A percentile compares a stretch with the other conserved stretches of the same genome.
Evolutionary conservation across 2,329 filamentous ascomycete genomes (phyloP).

Genomic region (Xylariaceae sp.): DNA sequence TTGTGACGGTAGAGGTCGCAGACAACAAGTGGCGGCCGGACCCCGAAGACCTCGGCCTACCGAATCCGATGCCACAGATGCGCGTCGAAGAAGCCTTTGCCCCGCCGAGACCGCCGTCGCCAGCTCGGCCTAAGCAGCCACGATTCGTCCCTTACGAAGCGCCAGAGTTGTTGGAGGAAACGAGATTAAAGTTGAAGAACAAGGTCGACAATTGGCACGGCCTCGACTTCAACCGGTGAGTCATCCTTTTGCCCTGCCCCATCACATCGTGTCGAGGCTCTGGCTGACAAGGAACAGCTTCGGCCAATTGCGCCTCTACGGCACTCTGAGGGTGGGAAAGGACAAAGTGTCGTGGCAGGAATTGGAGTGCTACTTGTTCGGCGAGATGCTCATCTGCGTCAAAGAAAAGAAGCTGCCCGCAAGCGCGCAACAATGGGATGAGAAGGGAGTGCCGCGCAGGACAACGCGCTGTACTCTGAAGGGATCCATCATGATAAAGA

Average conservation of each 20-base stretch:
- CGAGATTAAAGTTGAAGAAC: constrained; percentile 75
- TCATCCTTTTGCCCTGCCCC: constrained; percentile 5
- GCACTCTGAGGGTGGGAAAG: constrained; percentile 88
- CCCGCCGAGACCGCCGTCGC: constrained; percentile 53
- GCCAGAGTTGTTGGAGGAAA: constrained; percentile 70
- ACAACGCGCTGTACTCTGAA: constrained; percentile 81
- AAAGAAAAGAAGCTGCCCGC: constrained; percentile 81
- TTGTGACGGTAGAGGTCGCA: constrained; percentile 89
- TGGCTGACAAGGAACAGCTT: constrained; percentile 53
- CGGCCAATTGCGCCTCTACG: constrained; percentile 84
- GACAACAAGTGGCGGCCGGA: constrained; percentile 88
- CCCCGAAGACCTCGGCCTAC: constrained; percentile 67
- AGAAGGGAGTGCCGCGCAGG: constrained; percentile 53
- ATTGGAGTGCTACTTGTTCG: constrained; percentile 92
- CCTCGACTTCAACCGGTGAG: constrained; percentile 76
- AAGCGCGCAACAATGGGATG: constrained; percentile 60
- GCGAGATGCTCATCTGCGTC: constrained; percentile 98
- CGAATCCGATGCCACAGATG: constrained; percentile 39
- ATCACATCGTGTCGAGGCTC: background rate
- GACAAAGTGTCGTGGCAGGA: constrained; percentile 97
- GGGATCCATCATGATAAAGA: constrained; percentile 96
- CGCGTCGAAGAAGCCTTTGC: constrained; percentile 49
- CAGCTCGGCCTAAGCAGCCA: constrained; percentile 47
- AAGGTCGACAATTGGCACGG: constrained; percentile 99
- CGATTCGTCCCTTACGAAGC: constrained; percentile 69